Evolutionary conservation across 2,329 filamentous ascomycete species (phyloP).

Genomic region (Pestalotiopsis sp.): DNA sequence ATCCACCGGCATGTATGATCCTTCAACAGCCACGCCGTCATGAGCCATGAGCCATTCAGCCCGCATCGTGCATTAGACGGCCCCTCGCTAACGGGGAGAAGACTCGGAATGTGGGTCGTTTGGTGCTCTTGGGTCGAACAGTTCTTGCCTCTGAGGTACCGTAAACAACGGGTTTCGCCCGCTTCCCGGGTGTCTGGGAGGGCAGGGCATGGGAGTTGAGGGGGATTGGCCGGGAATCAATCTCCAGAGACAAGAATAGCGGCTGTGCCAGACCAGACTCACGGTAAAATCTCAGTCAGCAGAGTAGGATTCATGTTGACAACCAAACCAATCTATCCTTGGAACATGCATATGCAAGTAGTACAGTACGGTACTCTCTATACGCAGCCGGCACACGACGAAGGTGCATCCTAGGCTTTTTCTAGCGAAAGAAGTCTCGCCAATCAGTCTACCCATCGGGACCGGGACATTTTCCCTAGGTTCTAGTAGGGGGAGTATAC

Average conservation of each 20-base stretch:
- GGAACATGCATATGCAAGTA: not conserved
- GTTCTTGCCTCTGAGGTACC: not conserved
- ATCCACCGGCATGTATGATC: not conserved
- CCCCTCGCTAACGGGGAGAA: not conserved
- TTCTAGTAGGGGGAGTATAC: not conserved
- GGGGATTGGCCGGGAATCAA: not conserved
- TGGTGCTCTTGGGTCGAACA: not conserved
- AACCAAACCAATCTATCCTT: not conserved
- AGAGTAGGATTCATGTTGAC: not conserved
- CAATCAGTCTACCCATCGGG: not conserved
- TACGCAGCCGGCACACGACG: not conserved
- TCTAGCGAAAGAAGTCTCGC: not conserved
- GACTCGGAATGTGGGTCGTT: not conserved
- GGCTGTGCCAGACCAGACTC: not conserved
- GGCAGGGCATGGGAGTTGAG: not conserved
- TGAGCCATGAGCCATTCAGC: no score
- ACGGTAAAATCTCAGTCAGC: not conserved
- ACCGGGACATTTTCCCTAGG: not conserved
- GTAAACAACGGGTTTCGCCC: not conserved
- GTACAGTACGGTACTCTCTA: not conserved
- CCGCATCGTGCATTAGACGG: no score
- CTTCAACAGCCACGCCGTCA: not conserved
- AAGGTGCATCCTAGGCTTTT: not conserved
- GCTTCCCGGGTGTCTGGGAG: not conserved
- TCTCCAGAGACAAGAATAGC: not conserved